Conservation (phyloP, 495 filamentous ascomycete genomes). For the Aspergillus wentii region DNA sequence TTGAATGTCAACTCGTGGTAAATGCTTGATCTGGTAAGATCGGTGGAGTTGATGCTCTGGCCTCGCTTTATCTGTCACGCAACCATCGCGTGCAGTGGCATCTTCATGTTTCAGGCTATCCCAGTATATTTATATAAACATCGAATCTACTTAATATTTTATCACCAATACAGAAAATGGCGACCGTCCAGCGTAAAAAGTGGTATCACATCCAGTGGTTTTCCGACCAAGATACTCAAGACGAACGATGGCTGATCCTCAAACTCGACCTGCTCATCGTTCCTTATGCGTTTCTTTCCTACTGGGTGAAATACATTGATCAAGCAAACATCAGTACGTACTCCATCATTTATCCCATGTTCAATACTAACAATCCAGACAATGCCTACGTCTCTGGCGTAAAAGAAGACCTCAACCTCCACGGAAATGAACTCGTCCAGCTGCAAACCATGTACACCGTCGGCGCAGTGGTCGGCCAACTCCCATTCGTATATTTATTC, state of each 20-base stretch:
- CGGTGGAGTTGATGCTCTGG: too few species aligned
- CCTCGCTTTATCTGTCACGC: too few species aligned
- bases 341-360: neutral
- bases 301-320: constrained; percentile 47
- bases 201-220: constrained; percentile 41
- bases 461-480: constrained; percentile 45
- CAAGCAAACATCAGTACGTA: constrained; percentile 30
- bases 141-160: neutral
- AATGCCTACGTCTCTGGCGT: constrained; percentile 26
- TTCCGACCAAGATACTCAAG: constrained; percentile 33
- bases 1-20: neutral
- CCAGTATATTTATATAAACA: too few species aligned
- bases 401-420: constrained; percentile 23
- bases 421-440: constrained; percentile 44
- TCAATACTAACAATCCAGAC: constrained; percentile 12
- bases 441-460: constrained; percentile 46
- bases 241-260: constrained; percentile 35
- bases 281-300: constrained; percentile 36
- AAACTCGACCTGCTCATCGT: constrained; percentile 42
- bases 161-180: constrained; percentile 6
- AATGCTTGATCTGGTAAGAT: neutral
- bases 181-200: constrained; percentile 18
- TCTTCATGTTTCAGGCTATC: too few species aligned
- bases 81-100: too few species aligned
- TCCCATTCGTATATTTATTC: constrained; percentile 48